These are phyloP conservation scores for Grosmannia penicillata DNA, from an alignment of 2,329 filamentous ascomycete species.

Conservation along the genomic window DNA sequence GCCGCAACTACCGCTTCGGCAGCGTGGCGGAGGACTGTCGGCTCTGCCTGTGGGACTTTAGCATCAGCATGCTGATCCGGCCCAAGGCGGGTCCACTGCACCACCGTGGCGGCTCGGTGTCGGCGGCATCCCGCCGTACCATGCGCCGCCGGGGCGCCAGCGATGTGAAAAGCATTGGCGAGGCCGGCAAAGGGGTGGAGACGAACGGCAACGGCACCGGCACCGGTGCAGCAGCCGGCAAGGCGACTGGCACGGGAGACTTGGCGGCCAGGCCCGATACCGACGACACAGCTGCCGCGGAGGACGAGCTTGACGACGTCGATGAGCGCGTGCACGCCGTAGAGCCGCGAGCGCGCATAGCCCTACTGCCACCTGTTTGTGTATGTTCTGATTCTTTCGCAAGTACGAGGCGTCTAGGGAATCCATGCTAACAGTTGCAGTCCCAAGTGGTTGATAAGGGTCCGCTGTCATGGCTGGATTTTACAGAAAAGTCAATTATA, in stretches of 20 bases:
- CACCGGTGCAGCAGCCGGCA: too few relatives aligned
- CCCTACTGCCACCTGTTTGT: conserved; percentile 81
- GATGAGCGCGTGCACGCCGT: conserved; percentile 59
- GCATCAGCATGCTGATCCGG: conserved; percentile 85
- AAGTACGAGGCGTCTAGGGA: not conserved
- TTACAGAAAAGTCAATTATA: conserved; percentile 84
- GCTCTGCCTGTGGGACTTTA: conserved; percentile 92
- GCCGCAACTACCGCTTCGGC: conserved; percentile 87
- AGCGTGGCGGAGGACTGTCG: conserved; percentile 91
- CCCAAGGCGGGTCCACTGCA: conserved; percentile 71
- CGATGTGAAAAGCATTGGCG: too few relatives aligned
- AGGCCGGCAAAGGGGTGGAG: not conserved
- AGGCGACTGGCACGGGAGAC: too few relatives aligned
- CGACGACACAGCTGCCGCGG: conserved; percentile 15
- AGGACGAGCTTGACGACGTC: conserved; percentile 41
- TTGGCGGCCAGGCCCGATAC: not conserved
- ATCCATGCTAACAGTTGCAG: conserved; percentile 19
- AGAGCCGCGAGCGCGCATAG: conserved; percentile 68
- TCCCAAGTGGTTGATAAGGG: conserved; percentile 77
- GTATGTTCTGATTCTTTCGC: conserved; percentile 27
- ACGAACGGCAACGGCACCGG: too few relatives aligned
- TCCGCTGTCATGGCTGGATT: conserved; percentile 80
- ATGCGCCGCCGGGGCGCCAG: not conserved
- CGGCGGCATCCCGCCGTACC: conserved; percentile 33
- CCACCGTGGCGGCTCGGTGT: too few relatives aligned